phyloP scores from a whole-genome alignment of 208 protist species.

The Lotmaria passim region DNA sequence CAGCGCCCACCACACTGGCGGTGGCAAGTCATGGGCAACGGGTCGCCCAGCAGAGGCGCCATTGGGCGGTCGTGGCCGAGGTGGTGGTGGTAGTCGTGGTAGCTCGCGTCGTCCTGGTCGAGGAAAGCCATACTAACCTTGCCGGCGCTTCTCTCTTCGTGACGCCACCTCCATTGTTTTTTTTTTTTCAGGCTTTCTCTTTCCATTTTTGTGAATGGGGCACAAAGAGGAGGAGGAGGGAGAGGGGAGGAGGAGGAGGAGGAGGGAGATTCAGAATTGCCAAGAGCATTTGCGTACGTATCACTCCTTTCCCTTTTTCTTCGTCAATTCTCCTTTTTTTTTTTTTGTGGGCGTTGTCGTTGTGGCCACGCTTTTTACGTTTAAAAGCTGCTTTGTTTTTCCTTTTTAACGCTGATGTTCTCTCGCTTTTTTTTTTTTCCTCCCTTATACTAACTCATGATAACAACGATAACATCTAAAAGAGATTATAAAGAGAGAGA shows the following conservation, averaged over 20 bases:
- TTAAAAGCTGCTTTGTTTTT: neutral
- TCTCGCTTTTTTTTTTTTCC: no score
- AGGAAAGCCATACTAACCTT: conserved; percentile 32
- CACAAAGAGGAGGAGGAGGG: no score
- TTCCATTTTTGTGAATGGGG: no score
- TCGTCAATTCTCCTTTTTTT: no score
- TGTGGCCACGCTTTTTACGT: no score
- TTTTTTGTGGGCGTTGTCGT: no score
- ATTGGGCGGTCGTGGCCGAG: neutral
- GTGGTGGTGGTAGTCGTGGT: conserved; percentile 30
- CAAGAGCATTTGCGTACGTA: no score
- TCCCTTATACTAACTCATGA: neutral
- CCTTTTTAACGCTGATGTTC: neutral
- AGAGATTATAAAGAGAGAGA: neutral
- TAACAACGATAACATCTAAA: neutral
- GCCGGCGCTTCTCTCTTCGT: neutral
- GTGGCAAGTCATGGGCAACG: conserved; percentile 26
- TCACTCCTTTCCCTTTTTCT: no score
- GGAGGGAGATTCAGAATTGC: no score
- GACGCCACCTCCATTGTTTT: no score
- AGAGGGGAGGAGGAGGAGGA: no score
- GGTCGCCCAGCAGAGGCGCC: neutral
- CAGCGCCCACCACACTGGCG: conserved; percentile 29
- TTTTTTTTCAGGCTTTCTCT: neutral
- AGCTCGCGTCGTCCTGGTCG: conserved; percentile 21